phyloP scores from a whole-genome alignment of 2,329 filamentous ascomycete species.

The Beauveria sp. region DNA sequence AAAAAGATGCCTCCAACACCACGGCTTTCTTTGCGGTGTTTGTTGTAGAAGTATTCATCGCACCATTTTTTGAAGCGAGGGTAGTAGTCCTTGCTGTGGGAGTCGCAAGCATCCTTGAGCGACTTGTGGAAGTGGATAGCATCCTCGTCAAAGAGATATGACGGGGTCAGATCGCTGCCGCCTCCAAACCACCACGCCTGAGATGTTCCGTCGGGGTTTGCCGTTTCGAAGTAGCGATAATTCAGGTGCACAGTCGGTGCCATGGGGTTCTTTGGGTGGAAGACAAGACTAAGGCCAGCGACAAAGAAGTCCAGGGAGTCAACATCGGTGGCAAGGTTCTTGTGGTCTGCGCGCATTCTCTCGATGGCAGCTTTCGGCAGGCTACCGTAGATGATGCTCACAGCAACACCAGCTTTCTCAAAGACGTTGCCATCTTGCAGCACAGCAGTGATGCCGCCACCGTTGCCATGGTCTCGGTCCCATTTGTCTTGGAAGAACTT shows the following conservation, averaged over 20 bases:
- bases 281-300: slow-evolving; percentile 82
- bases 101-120: slow-evolving; percentile 87
- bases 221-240: slow-evolving; percentile 97
- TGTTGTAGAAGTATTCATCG: slow-evolving; percentile 93
- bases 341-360: slow-evolving; percentile 93
- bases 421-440: slow-evolving; percentile 95
- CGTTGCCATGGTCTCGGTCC: slow-evolving; percentile 80
- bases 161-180: slow-evolving; percentile 86
- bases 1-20: slow-evolving; percentile 98
- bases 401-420: slow-evolving; percentile 94
- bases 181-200: slow-evolving; percentile 99
- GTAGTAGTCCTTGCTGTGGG: slow-evolving; percentile 87
- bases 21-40: slow-evolving; percentile 78
- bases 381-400: slow-evolving; percentile 88
- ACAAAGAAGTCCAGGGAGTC: slow-evolving; percentile 92
- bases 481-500: slow-evolving; percentile 80
- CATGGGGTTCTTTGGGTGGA: slow-evolving; percentile 93
- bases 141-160: slow-evolving; percentile 94
- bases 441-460: slow-evolving; percentile 89
- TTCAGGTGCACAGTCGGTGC: slow-evolving; percentile 96
- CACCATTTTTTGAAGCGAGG: slow-evolving; percentile 97
- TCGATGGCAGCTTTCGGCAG: slow-evolving; percentile 80
- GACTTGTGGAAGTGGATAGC: slow-evolving; percentile 93
- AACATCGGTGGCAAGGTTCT: slow-evolving; percentile 70
- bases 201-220: slow-evolving; percentile 68